A percentile compares a stretch with the other conserved stretches of the same genome.
Conservation (phyloP, 352 stramenopile species). For the Globisporangium irregulare region DNA sequence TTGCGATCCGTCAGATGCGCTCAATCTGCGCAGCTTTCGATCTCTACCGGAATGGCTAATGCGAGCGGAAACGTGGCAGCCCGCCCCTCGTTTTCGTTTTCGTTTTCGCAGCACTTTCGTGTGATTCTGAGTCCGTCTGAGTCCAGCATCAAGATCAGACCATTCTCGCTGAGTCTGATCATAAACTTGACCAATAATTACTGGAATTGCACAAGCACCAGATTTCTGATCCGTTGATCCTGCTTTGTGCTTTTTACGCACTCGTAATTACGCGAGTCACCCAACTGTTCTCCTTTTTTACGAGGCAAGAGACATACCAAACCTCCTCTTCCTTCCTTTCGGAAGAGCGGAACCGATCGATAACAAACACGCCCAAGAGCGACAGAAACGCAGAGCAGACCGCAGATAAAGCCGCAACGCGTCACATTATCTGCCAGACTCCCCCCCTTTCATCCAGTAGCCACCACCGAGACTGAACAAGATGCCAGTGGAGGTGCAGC, state of each 20-base stretch:
- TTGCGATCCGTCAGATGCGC: no score
- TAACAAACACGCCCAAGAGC: not conserved
- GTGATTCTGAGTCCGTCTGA: not conserved
- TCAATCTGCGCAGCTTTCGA: not conserved
- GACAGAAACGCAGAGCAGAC: not conserved
- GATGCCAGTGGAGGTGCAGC: conserved; percentile 92
- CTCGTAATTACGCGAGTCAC: not conserved
- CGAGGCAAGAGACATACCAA: not conserved
- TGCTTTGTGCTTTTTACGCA: not conserved
- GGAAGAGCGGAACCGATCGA: not conserved
- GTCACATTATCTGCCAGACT: no score
- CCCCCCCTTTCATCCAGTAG: not conserved
- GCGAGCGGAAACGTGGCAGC: conserved; percentile 8
- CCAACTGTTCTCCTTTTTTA: not conserved
- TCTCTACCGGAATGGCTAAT: not conserved
- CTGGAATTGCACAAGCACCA: not conserved
- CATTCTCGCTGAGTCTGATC: not conserved
- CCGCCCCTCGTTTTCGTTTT: not conserved
- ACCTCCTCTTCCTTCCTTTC: not conserved
- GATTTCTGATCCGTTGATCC: not conserved
- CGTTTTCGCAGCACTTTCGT: not conserved
- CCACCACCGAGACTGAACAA: not conserved
- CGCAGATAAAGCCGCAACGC: not conserved
- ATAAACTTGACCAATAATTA: no score
- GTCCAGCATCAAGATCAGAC: not conserved